Conservation (phyloP, 768 basidiomycete genomes). For the Mycena galericulata region DNA sequence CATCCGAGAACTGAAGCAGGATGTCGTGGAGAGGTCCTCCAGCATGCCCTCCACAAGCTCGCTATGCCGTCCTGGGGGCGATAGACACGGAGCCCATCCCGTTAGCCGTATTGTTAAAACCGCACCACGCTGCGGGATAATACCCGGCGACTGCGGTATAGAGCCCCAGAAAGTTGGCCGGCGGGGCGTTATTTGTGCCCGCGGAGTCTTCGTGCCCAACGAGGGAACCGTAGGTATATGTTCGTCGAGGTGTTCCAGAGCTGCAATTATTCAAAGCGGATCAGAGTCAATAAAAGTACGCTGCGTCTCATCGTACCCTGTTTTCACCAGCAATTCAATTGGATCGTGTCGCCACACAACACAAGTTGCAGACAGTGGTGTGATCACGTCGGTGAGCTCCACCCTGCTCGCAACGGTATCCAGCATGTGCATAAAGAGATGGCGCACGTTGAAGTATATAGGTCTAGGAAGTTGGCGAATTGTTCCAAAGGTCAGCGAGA, state of each 20-base stretch:
- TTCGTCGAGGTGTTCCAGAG: too few relatives aligned
- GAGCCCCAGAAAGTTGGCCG: not conserved
- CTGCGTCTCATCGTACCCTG: too few relatives aligned
- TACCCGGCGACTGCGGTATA: not conserved
- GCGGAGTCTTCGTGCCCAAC: not conserved
- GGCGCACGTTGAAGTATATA: not conserved
- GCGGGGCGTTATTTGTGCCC: not conserved
- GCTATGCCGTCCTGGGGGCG: not conserved
- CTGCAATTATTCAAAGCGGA: not conserved
- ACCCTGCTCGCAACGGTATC: not conserved
- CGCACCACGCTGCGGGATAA: not conserved
- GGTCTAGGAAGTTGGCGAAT: not conserved
- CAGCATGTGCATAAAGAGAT: not conserved
- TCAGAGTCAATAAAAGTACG: too few relatives aligned
- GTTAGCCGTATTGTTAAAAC: not conserved
- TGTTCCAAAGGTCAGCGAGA: too few relatives aligned
- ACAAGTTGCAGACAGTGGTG: not conserved
- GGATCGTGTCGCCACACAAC: too few relatives aligned
- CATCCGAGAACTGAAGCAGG: not conserved
- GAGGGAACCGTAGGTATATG: too few relatives aligned
- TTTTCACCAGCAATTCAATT: not conserved
- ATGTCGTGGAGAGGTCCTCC: slow-evolving; percentile 6
- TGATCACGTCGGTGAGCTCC: too few relatives aligned
- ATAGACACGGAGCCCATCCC: too few relatives aligned
- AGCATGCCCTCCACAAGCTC: not conserved